phyloP scores from a whole-genome alignment of 2,329 filamentous ascomycete species.

The Phyllosticta citribraziliensis region DNA sequence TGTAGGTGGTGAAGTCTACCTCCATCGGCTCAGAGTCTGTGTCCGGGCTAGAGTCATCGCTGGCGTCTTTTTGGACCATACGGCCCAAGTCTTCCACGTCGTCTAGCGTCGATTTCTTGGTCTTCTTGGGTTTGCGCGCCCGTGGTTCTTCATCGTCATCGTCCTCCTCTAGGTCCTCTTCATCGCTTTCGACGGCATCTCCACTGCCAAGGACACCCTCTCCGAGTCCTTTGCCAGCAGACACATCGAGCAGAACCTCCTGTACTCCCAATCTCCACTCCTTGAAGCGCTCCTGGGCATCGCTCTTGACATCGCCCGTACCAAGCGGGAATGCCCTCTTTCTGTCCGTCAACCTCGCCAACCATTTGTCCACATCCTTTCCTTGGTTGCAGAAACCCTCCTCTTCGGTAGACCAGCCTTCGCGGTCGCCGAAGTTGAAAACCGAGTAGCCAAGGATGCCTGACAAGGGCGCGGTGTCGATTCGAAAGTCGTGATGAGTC shows the following conservation, averaged over 20 bases:
- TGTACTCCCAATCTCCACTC: constrained; percentile 73
- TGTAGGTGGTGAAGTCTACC: constrained; percentile 77
- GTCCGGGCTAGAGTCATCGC: neutral
- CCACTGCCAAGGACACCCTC: constrained; percentile 67
- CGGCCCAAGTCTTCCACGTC: constrained; percentile 79
- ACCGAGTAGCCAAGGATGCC: constrained; percentile 77
- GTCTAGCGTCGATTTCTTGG: constrained; percentile 43
- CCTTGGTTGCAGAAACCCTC: constrained; percentile 93
- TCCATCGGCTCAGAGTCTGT: constrained; percentile 47
- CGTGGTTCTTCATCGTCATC: constrained; percentile 32
- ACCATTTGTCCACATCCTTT: constrained; percentile 84
- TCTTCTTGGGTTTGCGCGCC: constrained; percentile 27
- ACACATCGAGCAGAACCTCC: constrained; percentile 56
- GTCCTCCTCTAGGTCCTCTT: constrained; percentile 50
- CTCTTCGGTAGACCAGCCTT: constrained; percentile 84
- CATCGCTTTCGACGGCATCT: constrained; percentile 74
- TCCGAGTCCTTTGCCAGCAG: constrained; percentile 45
- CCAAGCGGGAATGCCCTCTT: constrained; percentile 85
- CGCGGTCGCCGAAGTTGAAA: constrained; percentile 84
- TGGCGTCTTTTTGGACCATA: constrained; percentile 36
- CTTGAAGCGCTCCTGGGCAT: constrained; percentile 53
- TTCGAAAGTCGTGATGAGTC: constrained; percentile 92
- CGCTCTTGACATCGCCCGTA: constrained; percentile 74
- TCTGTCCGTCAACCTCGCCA: constrained; percentile 83
- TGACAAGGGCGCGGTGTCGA: constrained; percentile 77